Evolutionary conservation across 2,329 filamentous ascomycete species (phyloP).

Genomic region (Botrytis squamosa): DNA sequence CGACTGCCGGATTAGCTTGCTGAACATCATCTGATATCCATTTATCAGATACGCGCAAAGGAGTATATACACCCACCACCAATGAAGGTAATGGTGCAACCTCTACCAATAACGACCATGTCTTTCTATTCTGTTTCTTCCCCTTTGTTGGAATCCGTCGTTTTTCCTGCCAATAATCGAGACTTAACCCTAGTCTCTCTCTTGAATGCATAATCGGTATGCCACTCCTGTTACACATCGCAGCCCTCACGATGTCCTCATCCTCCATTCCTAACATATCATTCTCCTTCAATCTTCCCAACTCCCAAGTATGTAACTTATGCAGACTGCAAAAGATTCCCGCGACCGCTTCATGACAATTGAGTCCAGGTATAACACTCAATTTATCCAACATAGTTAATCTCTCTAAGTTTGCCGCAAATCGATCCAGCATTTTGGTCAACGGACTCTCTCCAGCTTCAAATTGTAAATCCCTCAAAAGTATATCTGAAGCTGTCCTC

Average conservation of each 20-base stretch:
- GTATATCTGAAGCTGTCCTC: constrained; percentile 61
- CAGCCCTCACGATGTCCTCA: constrained; percentile 37
- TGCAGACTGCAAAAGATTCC: constrained; percentile 70
- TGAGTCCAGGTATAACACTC: constrained; percentile 65
- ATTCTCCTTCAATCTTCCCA: constrained; percentile 53
- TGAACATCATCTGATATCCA: constrained; percentile 72
- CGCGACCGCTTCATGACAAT: constrained; percentile 74
- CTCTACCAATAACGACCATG: constrained; percentile 68
- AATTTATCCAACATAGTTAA: constrained; percentile 70
- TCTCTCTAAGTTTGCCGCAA: constrained; percentile 69
- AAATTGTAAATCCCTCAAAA: constrained; percentile 64
- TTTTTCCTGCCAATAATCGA: constrained; percentile 76
- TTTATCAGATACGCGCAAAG: constrained; percentile 67
- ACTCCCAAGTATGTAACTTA: constrained; percentile 70
- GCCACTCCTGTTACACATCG: constrained; percentile 68
- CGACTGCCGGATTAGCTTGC: constrained; percentile 51
- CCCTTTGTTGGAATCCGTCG: constrained; percentile 46
- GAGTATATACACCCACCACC: constrained; percentile 46
- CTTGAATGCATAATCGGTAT: constrained; percentile 68
- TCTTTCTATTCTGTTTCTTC: constrained; percentile 41
- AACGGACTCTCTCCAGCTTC: constrained; percentile 58
- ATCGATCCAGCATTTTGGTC: constrained; percentile 68
- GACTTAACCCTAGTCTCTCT: constrained; percentile 63
- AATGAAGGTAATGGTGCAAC: constrained; percentile 52
- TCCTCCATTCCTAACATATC: constrained; percentile 47